phyloP scores from a whole-genome alignment of 345 rosid genomes.

The Dimocarpus longan region DNA sequence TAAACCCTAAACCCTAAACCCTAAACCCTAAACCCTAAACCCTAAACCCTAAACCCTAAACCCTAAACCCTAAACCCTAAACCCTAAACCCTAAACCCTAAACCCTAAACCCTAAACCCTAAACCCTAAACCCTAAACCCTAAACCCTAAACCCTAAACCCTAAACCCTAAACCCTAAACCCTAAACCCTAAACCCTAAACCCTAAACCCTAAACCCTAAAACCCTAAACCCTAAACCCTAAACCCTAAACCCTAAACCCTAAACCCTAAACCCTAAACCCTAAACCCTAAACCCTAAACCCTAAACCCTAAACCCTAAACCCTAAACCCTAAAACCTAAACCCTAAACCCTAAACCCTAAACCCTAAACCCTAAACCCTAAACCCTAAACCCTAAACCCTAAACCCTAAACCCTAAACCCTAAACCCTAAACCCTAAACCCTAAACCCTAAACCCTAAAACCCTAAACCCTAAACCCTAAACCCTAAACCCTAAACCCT shows the following conservation, averaged over 20 bases:
- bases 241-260: conserved; percentile 21
- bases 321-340: no score
- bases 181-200: conserved; percentile 17
- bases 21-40: conserved; percentile 16
- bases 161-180: conserved; percentile 18
- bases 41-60: conserved; percentile 20
- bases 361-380: conserved; percentile 22
- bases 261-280: conserved; percentile 21
- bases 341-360: conserved; percentile 25
- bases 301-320: conserved; percentile 28
- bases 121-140: conserved; percentile 22
- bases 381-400: conserved; percentile 17
- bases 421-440: conserved; percentile 10
- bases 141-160: conserved; percentile 26
- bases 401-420: conserved; percentile 17
- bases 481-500: conserved; percentile 31
- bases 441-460: conserved; percentile 21
- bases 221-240: conserved; percentile 17
- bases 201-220: conserved; percentile 19
- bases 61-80: conserved; percentile 20
- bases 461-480: conserved; percentile 26
- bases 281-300: conserved; percentile 20
- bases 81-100: conserved; percentile 14
- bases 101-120: conserved; percentile 26
- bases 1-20: conserved; percentile 19